phyloP scores from a whole-genome alignment of 768 basidiomycete species.

The Pleurotus giganteus region DNA sequence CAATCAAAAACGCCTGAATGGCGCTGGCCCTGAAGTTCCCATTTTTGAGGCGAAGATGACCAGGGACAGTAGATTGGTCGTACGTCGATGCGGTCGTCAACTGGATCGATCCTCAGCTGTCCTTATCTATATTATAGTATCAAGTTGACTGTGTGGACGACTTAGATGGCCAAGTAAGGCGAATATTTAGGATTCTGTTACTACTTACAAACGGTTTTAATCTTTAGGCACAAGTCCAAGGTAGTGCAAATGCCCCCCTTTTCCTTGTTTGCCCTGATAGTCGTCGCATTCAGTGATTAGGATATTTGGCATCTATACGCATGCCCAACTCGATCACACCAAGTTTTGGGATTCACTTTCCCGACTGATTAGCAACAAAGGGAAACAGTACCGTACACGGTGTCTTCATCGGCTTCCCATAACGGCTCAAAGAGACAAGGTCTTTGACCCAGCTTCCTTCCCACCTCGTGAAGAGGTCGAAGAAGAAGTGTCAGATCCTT shows the following conservation, averaged over 20 bases:
- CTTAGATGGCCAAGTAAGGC: constrained; percentile 25
- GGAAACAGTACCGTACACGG: constrained; percentile 54
- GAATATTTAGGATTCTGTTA: constrained; percentile 4
- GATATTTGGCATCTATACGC: constrained; percentile 38
- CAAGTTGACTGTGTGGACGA: constrained; percentile 46
- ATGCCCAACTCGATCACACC: constrained; percentile 32
- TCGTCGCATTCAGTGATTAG: constrained; percentile 24
- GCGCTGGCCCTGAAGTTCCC: constrained; percentile 43
- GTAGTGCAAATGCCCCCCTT: constrained; percentile 9
- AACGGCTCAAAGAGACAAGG: constrained; percentile 32
- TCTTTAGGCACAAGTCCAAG: constrained; percentile 28
- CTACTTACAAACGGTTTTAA: not conserved
- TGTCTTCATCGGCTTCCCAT: constrained; percentile 16
- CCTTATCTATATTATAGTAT: too few relatives aligned
- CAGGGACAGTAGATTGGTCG: constrained; percentile 47
- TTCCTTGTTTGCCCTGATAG: not conserved
- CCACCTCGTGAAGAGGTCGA: constrained; percentile 32
- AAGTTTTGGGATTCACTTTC: constrained; percentile 38
- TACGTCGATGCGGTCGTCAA: constrained; percentile 18
- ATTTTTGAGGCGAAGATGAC: constrained; percentile 73
- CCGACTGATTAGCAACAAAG: constrained; percentile 34
- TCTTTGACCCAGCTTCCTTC: constrained; percentile 54
- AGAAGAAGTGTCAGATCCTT: constrained; percentile 17
- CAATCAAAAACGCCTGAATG: constrained; percentile 61
- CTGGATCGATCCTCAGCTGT: not conserved